Evolutionary conservation across 2,329 filamentous ascomycete species (phyloP).

Genomic region (Aspergillus sergii): DNA sequence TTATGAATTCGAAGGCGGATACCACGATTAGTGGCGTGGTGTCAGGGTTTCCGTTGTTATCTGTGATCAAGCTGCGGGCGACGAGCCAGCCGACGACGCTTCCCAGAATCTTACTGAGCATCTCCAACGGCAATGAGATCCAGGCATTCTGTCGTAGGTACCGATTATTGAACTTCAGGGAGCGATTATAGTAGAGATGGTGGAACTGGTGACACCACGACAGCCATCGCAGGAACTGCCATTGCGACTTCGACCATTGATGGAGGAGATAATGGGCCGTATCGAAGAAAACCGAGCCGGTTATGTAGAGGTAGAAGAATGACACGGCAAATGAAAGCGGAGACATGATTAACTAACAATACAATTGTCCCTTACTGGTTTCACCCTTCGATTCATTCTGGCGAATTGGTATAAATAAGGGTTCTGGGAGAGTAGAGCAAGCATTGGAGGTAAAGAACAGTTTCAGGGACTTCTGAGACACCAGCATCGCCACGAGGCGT

Average conservation of each 20-base stretch:
- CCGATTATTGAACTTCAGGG: constrained; percentile 18
- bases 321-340: constrained; percentile 4
- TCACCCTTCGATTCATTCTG: background rate
- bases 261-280: constrained; percentile 20
- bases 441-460: background rate
- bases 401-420: background rate
- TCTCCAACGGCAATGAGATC: constrained; percentile 22
- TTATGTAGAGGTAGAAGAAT: constrained; percentile 18
- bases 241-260: constrained; percentile 17
- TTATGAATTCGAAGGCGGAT: constrained; percentile 1
- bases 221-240: constrained; percentile 16
- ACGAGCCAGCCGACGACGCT: constrained; percentile 14
- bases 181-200: constrained; percentile 24
- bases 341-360: background rate
- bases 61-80: background rate
- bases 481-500: background rate
- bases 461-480: constrained; percentile 1
- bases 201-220: constrained; percentile 22
- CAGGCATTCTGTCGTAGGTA: constrained; percentile 18
- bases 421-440: background rate
- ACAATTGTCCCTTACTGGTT: background rate
- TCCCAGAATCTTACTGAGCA: constrained; percentile 14
- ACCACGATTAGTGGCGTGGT: background rate
- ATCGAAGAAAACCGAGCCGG: constrained; percentile 24
- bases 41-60: background rate